Evolutionary conservation across 768 basidiomycete species (phyloP).

Genomic region (Cubamyces lactineus): DNA sequence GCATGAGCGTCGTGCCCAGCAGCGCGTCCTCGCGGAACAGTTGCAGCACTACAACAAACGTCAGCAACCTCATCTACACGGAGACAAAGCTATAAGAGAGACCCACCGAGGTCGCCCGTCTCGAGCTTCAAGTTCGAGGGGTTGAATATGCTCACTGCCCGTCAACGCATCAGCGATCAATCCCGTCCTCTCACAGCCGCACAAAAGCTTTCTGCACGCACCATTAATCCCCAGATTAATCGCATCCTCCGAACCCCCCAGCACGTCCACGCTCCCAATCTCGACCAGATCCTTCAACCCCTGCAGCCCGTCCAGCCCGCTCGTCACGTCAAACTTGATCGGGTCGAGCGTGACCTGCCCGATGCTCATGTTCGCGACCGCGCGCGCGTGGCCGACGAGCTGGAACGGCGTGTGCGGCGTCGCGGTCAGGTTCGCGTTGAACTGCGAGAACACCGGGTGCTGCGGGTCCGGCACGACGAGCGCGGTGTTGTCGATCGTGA

Average conservation of each 20-base stretch:
- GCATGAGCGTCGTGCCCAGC: conserved; percentile 64
- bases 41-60: conserved; percentile 50
- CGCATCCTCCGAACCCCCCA: conserved; percentile 61
- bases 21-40: conserved; percentile 52
- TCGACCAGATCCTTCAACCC: conserved; percentile 59
- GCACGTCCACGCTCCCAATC: conserved; percentile 65
- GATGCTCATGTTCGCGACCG: conserved; percentile 62
- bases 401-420: conserved; percentile 51
- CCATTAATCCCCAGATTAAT: conserved; percentile 64
- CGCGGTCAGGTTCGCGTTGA: conserved; percentile 63
- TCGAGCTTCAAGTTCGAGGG: conserved; percentile 67
- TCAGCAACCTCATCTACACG: neutral
- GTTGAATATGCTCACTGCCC: conserved; percentile 62
- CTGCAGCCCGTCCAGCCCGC: conserved; percentile 59
- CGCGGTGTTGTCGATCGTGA: conserved; percentile 57
- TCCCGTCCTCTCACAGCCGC: conserved; percentile 1
- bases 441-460: conserved; percentile 56
- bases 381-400: conserved; percentile 60
- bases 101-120: conserved; percentile 65
- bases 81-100: neutral
- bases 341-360: conserved; percentile 71
- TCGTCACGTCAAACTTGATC: conserved; percentile 72
- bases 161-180: conserved; percentile 3
- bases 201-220: conserved; percentile 29
- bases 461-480: conserved; percentile 51